These are phyloP conservation scores for Colletotrichum navitas DNA, from an alignment of 2,329 filamentous ascomycete genomes.

Conservation along the genomic window DNA sequence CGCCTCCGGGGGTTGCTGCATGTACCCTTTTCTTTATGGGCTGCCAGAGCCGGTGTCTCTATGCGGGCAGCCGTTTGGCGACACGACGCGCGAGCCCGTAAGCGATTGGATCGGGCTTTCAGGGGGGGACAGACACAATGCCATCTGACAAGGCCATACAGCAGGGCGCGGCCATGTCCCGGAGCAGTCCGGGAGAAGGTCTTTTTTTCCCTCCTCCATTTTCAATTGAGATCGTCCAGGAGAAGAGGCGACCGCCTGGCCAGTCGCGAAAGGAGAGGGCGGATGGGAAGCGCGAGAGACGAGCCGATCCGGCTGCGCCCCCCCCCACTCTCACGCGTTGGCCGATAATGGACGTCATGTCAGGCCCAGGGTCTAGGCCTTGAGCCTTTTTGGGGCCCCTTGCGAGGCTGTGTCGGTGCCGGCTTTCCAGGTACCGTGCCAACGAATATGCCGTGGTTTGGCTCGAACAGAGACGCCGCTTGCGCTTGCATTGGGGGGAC, in stretches of 20 bases:
- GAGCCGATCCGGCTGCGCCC: slow-evolving; percentile 32
- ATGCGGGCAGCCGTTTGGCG: slow-evolving; percentile 27
- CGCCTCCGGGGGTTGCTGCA: slow-evolving; percentile 26
- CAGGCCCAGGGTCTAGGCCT: not conserved
- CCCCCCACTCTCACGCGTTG: slow-evolving; percentile 12
- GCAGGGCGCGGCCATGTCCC: not conserved
- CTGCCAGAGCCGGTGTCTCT: slow-evolving; percentile 31
- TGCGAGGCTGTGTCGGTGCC: not conserved
- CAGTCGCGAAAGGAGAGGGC: slow-evolving; percentile 27
- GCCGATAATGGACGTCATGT: slow-evolving; percentile 4
- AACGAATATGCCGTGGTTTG: slow-evolving; percentile 24
- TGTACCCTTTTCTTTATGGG: slow-evolving; percentile 1
- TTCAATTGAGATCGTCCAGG: not conserved
- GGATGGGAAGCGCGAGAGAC: slow-evolving; percentile 24
- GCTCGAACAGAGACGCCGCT: slow-evolving; percentile 12
- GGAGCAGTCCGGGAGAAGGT: not conserved
- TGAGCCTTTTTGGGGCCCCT: not conserved
- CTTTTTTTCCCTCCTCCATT: not conserved
- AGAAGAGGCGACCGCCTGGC: slow-evolving; percentile 1
- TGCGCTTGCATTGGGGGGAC: slow-evolving; percentile 1
- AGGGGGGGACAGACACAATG: slow-evolving; percentile 28
- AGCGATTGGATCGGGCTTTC: slow-evolving; percentile 34
- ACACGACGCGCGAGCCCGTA: slow-evolving; percentile 21
- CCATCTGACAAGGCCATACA: slow-evolving; percentile 33
- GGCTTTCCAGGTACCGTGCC: slow-evolving; percentile 12